These are phyloP conservation scores for Epichloe amarillans DNA, from an alignment of 2,329 filamentous ascomycete genomes.

Conservation along the genomic window DNA sequence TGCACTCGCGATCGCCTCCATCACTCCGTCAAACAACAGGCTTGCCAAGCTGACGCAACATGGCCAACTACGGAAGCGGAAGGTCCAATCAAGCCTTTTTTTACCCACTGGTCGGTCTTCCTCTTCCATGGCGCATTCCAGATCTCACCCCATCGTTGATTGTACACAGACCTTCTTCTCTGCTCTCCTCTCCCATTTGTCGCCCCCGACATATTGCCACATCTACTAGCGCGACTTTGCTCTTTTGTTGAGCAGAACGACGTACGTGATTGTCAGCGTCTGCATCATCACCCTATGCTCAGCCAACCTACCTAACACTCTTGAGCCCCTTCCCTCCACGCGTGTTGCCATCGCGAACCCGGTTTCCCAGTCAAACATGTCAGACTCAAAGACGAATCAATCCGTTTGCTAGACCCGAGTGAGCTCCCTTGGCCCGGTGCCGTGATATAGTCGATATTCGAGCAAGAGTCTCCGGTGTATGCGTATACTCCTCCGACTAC, in stretches of 20 bases:
- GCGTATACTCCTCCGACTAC: too few species aligned
- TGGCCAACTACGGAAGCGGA: neutral
- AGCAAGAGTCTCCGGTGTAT: too few species aligned
- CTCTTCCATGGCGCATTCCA: neutral
- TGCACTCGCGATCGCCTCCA: neutral
- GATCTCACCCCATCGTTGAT: neutral
- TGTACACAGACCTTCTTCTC: neutral
- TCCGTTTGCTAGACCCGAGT: neutral
- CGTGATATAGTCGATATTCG: neutral
- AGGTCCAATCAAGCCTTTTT: neutral
- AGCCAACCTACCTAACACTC: too few species aligned
- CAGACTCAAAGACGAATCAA: neutral
- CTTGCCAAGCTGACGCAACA: neutral
- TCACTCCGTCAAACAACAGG: neutral
- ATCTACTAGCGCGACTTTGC: neutral
- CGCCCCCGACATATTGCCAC: neutral
- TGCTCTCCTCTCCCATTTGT: neutral
- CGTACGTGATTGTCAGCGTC: neutral
- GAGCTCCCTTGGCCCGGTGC: neutral
- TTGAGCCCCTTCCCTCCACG: too few species aligned
- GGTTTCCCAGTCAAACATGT: too few species aligned
- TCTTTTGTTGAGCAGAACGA: neutral
- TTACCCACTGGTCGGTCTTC: neutral
- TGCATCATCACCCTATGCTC: neutral
- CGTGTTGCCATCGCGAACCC: too few species aligned